Evolutionary conservation across 495 filamentous ascomycete genomes (phyloP), one percentile per base, ranked within the genome.

Genomic region (Penicillium steckii): DNA sequence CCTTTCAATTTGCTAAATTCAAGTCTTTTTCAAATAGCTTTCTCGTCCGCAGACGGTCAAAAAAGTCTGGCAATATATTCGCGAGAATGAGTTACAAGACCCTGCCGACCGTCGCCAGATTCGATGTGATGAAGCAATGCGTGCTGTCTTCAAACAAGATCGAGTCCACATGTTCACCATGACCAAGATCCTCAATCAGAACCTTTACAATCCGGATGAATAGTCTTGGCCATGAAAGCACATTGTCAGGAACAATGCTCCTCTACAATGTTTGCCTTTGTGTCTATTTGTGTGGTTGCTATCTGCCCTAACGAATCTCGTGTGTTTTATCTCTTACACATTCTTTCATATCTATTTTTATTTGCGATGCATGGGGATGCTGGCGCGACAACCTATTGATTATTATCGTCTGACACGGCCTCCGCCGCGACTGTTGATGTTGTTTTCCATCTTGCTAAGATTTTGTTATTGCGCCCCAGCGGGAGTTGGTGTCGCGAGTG

Each of bases 91-190:
- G 32, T 83, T 98, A 13, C 94, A 98, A 67, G 92, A 96, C 62
- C 92, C 91, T 3, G 85, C 62, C 48, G 95, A 98, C 69, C 87
- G 89, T 62, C 88, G 94, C 10, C 90, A 95, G 60, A 97, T 98
- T 46, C 73, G 81, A 46, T 98, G 94, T 67, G 95, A 98, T 71
- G 90, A 96, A 30, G 80, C 82, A 42, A 84, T 98, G 85, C 83
- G 88, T 27, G 84, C 85, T 1, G 88, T 98, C 3, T 97, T 98
- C 76, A 93, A 93, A 66, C 81, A 86, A 59, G 87, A 91, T 53
- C 88, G 83, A 57, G 86, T 98, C 29, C 90, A 97, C 61, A 98
- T 98, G 95, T 97, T 98, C 64, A 91, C 90, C 35, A 96, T 97
- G 91, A 97, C 94, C 73, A 89, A 89, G 68, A 81, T 89, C 18